Evolutionary conservation across 805 yeast species (phyloP).

Genomic region (Saccharomycopsis malanga): DNA sequence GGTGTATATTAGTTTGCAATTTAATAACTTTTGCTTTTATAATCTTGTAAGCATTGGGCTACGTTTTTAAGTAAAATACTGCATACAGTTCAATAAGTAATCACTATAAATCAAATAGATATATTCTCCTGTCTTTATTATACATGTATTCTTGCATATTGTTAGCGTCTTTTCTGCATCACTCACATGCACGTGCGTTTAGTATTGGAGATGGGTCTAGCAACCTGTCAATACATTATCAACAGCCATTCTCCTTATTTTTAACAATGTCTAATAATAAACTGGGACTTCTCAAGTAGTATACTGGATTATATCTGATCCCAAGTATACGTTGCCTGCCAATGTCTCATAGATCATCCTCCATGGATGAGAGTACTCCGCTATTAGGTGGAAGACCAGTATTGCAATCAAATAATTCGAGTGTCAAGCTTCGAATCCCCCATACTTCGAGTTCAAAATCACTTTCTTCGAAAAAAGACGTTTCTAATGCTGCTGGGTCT

Average conservation of each 20-base stretch:
- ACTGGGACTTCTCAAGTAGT: no score
- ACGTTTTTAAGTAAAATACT: no score
- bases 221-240: no score
- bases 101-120: no score
- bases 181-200: not conserved
- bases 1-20: not conserved
- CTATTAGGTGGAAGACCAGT: not conserved
- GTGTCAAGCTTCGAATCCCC: not conserved
- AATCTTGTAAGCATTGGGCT: no score
- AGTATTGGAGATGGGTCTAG: no score
- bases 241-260: not conserved
- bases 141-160: not conserved
- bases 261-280: not conserved
- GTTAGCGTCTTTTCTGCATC: not conserved
- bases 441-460: not conserved
- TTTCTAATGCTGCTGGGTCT: not conserved
- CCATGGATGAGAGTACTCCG: conserved; percentile 4
- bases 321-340: no score
- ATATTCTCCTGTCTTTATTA: no score
- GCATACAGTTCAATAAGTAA: no score
- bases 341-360: no score
- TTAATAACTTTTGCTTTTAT: no score
- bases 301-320: no score
- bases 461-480: not conserved
- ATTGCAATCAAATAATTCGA: conserved; percentile 1